Evolutionary conservation across 371 early-diverging fungal genomes (phyloP), one percentile per base, ranked within the genome.

Genomic region (Lichtheimia ornata): DNA sequence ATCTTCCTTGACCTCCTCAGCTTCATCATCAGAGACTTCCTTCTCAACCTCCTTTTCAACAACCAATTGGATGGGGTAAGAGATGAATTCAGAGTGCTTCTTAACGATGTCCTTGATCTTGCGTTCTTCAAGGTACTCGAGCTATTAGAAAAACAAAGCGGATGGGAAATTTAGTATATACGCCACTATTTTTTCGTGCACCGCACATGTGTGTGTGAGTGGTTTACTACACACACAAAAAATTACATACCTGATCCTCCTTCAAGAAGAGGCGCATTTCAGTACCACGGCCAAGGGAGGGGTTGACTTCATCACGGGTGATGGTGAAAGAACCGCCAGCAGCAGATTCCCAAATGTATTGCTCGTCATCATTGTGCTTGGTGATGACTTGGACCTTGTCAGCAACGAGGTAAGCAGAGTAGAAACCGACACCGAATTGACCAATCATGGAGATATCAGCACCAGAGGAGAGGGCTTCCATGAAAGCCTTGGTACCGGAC

Each of bases 371-470:
- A 58, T 88, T 87, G 73, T 89, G 81, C 79, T 94, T 95, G 61
- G 88, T 86, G 64, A 92, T 84, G 42, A 96, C 91, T 24, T 88
- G 86, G 49, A 96, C 94, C 61, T 83, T 79, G 66, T 94, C 92
- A 20, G 94, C 92, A 18, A 95, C 92, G 27, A 93, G 72, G 69
- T 87, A 91, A 49, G 87, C 84, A 68, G 79, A 91, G 82, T 96
- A 96, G 82, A 94, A 94, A 59, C 96, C 94, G 55, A 96, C 91
- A 84, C 96, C 96, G 74, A 96, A 96, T 79, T 95, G 95, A 65
- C 96, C 96, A 77, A 94, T 94, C 76, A 92, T 74, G 69, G 80
- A 80, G 42, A 80, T 80, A 62, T 80, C 77, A 69, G 80, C 80
- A 57, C 80, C 77, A 18, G 80, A 72, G 24, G 76, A 73, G n/a